Percentiles rank a stretch among this genome's conserved stretches.
Conservation (phyloP, 2,329 filamentous ascomycete genomes). For the Aureobasidium melanogenum region DNA sequence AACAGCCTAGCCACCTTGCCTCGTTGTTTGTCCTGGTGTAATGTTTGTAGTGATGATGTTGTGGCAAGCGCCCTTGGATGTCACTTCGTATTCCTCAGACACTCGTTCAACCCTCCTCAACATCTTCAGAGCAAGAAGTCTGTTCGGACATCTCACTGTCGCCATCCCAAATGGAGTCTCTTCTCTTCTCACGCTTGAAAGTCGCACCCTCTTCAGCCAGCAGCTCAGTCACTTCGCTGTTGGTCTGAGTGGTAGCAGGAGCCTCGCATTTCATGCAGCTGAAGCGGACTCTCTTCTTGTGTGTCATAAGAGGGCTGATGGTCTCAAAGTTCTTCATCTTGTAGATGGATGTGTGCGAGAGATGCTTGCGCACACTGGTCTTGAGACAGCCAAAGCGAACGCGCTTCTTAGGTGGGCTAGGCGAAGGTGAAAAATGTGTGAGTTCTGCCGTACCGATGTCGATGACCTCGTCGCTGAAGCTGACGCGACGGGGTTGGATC, state of each 20-base stretch:
- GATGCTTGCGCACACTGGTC: neutral
- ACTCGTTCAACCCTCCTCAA: neutral
- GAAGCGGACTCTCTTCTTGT: constrained; percentile 8
- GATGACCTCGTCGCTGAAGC: constrained; percentile 8
- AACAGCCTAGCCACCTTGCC: neutral
- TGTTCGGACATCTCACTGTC: neutral
- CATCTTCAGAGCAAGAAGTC: neutral
- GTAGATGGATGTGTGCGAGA: constrained; percentile 9
- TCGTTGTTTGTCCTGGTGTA: neutral
- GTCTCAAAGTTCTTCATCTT: constrained; percentile 7
- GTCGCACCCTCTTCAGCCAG: constrained; percentile 4
- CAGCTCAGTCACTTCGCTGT: neutral
- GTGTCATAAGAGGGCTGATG: constrained; percentile 3
- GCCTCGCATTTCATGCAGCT: constrained; percentile 5
- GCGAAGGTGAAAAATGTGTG: neutral
- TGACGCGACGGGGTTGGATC: neutral
- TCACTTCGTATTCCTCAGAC: neutral
- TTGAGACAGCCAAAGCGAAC: constrained; percentile 11
- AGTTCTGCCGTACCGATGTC: constrained; percentile 4
- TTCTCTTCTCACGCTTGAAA: constrained; percentile 10
- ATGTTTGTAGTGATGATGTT: neutral
- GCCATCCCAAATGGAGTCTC: neutral
- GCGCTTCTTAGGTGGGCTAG: neutral
- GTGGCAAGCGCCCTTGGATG: neutral
- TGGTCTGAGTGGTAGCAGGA: neutral